Evolutionary conservation across 495 filamentous ascomycete species (phyloP).

Genomic region (Tricharina praecox): DNA sequence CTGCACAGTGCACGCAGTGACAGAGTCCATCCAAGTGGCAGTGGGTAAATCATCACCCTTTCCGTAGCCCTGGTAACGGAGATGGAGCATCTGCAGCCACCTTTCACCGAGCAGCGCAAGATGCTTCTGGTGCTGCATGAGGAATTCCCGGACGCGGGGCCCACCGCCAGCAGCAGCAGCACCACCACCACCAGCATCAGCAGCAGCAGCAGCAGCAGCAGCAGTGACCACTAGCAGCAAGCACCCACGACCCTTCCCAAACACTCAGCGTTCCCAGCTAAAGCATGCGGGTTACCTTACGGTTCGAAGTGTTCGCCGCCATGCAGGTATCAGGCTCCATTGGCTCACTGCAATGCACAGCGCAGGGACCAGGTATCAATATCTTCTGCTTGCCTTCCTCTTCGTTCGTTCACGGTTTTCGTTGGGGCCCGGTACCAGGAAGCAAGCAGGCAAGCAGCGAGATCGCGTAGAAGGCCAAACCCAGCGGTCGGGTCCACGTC

Average conservation of each 20-base stretch:
- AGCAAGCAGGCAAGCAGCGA: too few relatives aligned
- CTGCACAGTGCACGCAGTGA: too few relatives aligned
- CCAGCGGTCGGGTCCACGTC: too few relatives aligned
- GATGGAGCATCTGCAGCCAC: not conserved
- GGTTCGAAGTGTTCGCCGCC: not conserved
- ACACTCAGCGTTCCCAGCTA: too few relatives aligned
- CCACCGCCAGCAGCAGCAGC: not conserved
- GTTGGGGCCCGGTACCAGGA: too few relatives aligned
- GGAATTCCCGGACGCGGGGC: slow-evolving; percentile 5
- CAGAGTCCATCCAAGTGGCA: not conserved
- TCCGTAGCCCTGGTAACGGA: slow-evolving; percentile 3
- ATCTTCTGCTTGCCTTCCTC: not conserved
- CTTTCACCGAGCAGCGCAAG: not conserved
- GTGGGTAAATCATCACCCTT: not conserved
- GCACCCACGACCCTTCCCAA: too few relatives aligned
- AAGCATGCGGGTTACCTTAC: too few relatives aligned
- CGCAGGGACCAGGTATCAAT: not conserved
- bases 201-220: too few relatives aligned
- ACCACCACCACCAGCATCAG: too few relatives aligned
- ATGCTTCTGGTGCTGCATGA: not conserved
- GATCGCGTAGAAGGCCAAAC: too few relatives aligned
- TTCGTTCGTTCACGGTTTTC: slow-evolving; percentile 5
- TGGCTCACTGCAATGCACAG: slow-evolving; percentile 1
- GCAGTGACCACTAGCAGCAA: not conserved
- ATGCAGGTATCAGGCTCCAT: not conserved